These are phyloP conservation scores for Oemleria cerasiformis DNA, from an alignment of 306 rosid species.

Conservation along the genomic window DNA sequence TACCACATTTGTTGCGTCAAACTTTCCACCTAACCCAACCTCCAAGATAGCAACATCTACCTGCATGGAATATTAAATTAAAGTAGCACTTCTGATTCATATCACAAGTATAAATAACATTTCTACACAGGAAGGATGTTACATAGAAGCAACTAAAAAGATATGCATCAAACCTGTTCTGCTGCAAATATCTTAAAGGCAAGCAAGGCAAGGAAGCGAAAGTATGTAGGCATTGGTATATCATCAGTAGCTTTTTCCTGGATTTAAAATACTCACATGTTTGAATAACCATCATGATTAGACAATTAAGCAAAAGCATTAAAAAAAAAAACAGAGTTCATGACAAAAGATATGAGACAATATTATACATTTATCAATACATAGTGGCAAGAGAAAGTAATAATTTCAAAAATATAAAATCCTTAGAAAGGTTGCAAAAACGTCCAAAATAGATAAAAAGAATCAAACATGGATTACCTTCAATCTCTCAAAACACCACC, in stretches of 20 bases:
- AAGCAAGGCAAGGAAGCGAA: constrained; percentile 88
- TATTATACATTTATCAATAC: neutral
- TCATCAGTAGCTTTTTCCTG: constrained; percentile 63
- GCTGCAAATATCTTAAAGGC: constrained; percentile 89
- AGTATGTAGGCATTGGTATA: constrained; percentile 82
- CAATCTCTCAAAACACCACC: constrained; percentile 87
- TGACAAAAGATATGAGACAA: neutral
- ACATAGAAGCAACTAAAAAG: constrained; percentile 5
- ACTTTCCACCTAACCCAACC: constrained; percentile 90
- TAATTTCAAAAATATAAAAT: neutral
- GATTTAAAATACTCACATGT: neutral
- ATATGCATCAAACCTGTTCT: constrained; percentile 61
- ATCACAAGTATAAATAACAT: neutral
- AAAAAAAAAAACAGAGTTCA: neutral
- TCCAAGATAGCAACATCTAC: constrained; percentile 87
- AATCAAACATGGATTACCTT: constrained; percentile 38
- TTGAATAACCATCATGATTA: neutral
- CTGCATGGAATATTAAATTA: constrained; percentile 35
- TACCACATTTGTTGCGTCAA: constrained; percentile 95
- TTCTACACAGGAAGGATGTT: constrained; percentile 1
- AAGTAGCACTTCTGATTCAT: neutral
- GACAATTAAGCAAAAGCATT: neutral
- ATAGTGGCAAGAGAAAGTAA: neutral
- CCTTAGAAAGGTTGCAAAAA: neutral
- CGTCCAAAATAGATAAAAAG: neutral